Conservation (phyloP, 305 asterid species). For the Fraxinus baroniana region DNA sequence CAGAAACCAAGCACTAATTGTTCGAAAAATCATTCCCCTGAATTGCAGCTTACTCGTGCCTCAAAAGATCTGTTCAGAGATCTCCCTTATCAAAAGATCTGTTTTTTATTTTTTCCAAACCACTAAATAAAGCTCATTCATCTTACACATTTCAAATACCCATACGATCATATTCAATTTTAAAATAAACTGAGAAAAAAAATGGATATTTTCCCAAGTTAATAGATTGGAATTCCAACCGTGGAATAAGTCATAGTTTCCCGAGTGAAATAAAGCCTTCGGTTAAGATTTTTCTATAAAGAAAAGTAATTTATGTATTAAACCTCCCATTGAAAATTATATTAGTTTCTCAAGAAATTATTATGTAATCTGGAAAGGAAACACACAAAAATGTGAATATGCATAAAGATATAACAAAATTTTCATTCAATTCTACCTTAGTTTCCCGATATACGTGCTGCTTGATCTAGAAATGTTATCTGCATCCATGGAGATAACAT, state of each 20-base stretch:
- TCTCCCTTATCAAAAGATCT: no score
- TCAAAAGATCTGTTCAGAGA: no score
- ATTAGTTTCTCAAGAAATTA: not conserved
- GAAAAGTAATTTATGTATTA: not conserved
- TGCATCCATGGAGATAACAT: slow-evolving; percentile 58
- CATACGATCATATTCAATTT: no score
- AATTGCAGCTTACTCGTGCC: no score
- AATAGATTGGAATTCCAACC: not conserved
- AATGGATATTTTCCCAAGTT: not conserved
- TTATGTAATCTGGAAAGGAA: not conserved
- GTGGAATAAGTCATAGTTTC: not conserved
- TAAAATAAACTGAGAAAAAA: no score
- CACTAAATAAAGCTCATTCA: no score
- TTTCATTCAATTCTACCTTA: slow-evolving; percentile 33
- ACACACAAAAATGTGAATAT: not conserved
- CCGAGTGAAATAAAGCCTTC: not conserved
- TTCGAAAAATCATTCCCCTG: no score
- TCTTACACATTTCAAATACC: no score
- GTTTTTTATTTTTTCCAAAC: no score
- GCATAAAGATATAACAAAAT: not conserved
- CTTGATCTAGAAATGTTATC: slow-evolving; percentile 25
- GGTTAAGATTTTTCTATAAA: not conserved
- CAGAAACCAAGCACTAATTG: no score
- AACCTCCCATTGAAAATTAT: not conserved
- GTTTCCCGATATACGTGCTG: slow-evolving; percentile 53